Evolutionary conservation across 306 rosid species (phyloP), one percentile per base, ranked within the genome.

Genomic region (Medicago ruthenica): DNA sequence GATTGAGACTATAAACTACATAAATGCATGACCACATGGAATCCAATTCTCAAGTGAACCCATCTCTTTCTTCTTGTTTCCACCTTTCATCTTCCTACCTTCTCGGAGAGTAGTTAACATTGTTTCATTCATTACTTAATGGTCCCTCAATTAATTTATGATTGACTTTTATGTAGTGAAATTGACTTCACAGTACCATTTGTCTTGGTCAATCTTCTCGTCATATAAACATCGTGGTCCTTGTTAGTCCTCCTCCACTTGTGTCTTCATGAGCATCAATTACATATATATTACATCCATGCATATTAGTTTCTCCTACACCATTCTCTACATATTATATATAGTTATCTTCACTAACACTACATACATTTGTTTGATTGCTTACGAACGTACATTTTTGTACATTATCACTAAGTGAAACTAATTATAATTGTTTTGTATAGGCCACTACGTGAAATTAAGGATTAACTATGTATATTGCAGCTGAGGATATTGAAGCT

Each of bases 401-500:
- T 41, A 53, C 6, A 73, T 22, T 31, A 60, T 24, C 8, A 71
- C 57, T 4, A 31, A 53, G 61, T 70, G 68, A 75, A 54, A 64
- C 39, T 45, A 76, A 22, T 6, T 6, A n/a, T 71, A 74, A 42
- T 18, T 76, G 24, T 18, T 3, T 68, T 12, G 6, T 20, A 44
- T 55, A 64, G 47, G 63, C 78, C 72, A 70, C 18, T 71, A 61
- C 0, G 14, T 66, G 76, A 24, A n/a, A 51, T 55, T 55, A 55
- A 76, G 18, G 24, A n/a, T 8, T 82, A 27, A 12, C 68, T 81
- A 81, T 74, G 78, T 66, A 18, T 76, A 71, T 81, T 88, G 91
- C 92, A 92, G 99, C 96, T 1, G 99, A 96, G 76, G 98, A 96
- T 85, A 84, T 89, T 70, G 96, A 96, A 92, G 86, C 97, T 71